Conservation (phyloP, 345 rosid species). For the Populus euphratica region DNA sequence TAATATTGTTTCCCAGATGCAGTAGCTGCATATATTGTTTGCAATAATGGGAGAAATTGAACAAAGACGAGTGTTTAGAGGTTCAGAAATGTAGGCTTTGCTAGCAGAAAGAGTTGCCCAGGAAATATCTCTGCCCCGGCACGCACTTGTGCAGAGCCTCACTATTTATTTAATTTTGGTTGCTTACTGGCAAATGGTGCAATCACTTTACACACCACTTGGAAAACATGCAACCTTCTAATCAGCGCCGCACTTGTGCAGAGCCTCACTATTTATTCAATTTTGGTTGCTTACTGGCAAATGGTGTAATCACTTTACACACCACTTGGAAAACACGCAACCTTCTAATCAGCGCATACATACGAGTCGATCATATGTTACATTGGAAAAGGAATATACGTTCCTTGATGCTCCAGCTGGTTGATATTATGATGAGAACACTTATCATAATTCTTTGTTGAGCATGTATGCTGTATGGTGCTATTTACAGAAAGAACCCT, state of each 20-base stretch:
- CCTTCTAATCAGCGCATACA: conserved; percentile 14
- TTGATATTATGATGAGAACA: too few species aligned
- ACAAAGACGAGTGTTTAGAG: not conserved
- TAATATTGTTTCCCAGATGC: not conserved
- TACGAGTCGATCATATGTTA: not conserved
- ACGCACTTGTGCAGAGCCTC: conserved; percentile 6
- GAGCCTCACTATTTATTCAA: conserved; percentile 12
- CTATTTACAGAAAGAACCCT: too few species aligned
- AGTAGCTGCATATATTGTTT: not conserved
- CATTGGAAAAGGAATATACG: not conserved
- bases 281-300: conserved; percentile 60
- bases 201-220: conserved; percentile 32
- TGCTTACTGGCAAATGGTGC: conserved; percentile 60
- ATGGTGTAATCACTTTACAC: conserved; percentile 38
- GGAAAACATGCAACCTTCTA: conserved; percentile 50
- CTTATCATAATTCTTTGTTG: too few species aligned
- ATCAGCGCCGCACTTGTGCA: not conserved
- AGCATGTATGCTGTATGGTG: too few species aligned
- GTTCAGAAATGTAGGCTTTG: conserved; percentile 15
- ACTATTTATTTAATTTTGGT: conserved; percentile 31
- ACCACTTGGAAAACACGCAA: conserved; percentile 52
- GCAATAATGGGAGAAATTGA: not conserved
- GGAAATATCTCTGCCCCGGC: conserved; percentile 6
- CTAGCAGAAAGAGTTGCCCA: conserved; percentile 20
- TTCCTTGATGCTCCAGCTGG: not conserved